phyloP scores from a whole-genome alignment of 2,329 filamentous ascomycete genomes.

The Beauveria sp. region DNA sequence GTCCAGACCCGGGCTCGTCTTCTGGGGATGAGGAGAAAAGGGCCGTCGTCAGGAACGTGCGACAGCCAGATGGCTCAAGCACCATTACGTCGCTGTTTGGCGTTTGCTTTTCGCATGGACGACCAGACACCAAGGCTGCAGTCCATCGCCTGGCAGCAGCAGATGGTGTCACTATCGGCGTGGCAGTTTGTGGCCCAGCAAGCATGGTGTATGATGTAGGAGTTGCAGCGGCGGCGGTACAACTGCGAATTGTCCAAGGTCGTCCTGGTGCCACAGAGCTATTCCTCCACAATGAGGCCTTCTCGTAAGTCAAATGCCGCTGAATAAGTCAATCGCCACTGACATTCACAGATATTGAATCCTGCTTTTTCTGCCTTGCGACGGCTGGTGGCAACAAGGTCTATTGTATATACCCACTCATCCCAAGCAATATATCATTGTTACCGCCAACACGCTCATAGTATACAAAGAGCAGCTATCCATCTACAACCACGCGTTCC shows the following conservation, averaged over 20 bases:
- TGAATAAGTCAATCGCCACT: not conserved
- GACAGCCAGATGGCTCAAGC: not conserved
- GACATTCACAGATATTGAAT: conserved; percentile 5
- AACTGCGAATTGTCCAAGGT: conserved; percentile 15
- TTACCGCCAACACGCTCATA: not conserved
- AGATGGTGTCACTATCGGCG: conserved; percentile 14
- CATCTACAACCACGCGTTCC: conserved; percentile 29
- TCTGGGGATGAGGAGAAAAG: not conserved
- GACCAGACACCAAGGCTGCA: conserved; percentile 13
- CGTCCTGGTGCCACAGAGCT: conserved; percentile 14
- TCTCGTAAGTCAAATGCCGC: conserved; percentile 14
- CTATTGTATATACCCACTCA: not conserved
- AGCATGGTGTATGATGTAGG: conserved; percentile 18
- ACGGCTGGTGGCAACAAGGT: not conserved
- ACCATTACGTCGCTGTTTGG: conserved; percentile 4
- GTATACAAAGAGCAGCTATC: not conserved
- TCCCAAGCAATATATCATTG: not conserved
- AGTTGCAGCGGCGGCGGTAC: conserved; percentile 15
- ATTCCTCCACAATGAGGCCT: conserved; percentile 20
- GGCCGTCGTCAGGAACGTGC: not conserved
- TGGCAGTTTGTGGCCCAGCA: conserved; percentile 19
- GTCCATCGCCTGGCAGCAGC: not conserved
- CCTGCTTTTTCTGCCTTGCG: not conserved
- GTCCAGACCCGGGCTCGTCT: not conserved
- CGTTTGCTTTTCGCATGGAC: conserved; percentile 13